Base-by-base conservation (phyloP, 257 asterid genomes). In the Rauvolfia tetraphylla region DNA sequence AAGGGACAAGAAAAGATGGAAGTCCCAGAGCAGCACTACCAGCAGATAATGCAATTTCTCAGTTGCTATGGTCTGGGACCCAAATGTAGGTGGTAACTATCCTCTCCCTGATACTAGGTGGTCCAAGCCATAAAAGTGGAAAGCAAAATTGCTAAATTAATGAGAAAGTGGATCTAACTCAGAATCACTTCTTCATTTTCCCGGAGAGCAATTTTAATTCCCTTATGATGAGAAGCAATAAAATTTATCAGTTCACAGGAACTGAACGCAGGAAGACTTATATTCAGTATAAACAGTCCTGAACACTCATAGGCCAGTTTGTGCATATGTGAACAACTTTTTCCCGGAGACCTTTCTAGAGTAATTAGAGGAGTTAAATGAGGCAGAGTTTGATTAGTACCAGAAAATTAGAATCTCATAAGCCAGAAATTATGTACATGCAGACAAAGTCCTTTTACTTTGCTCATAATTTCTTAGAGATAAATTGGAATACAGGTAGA, bases 61-160 rank as follows among this genome's bases (percentile, higher is more conserved):
- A 17, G 13, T 46, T 14, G 38, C n/a, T 1, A 22, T 25, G 11
- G 6, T 71, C 59, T 48, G 31, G 39, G 44, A 31, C 29, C 59
- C 31, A 51, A 33, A 20, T 2, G 51, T 7, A 49, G 15, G 27
- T 36, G 63, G 44, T 49, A 56, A 22, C 34, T 12, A 72, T 72
- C 66, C 38, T 53, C 36, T 33, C 48, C 51, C 39, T 12, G 57
- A 49, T 48, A 20, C 25, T 34, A 48, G 75, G 44, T 27, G 75
- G 46, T 31, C 48, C 63, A 29, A 72, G 62, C 71, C 69, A 63
- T 63, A 66, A 66, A 66, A 66, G 27, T 11, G 48, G 71, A 36
- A 36, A 18, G 36, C 20, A 22, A 7, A 34, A 15, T 36, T 66
- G 27, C 71, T 66, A 1, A 65, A 20, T 36, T 6, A 36, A 72